Percentiles rank a stretch among this genome's conserved stretches.
phyloP scores from a whole-genome alignment of 2,329 filamentous ascomycete genomes.

The Colletotrichum cuscutae region DNA sequence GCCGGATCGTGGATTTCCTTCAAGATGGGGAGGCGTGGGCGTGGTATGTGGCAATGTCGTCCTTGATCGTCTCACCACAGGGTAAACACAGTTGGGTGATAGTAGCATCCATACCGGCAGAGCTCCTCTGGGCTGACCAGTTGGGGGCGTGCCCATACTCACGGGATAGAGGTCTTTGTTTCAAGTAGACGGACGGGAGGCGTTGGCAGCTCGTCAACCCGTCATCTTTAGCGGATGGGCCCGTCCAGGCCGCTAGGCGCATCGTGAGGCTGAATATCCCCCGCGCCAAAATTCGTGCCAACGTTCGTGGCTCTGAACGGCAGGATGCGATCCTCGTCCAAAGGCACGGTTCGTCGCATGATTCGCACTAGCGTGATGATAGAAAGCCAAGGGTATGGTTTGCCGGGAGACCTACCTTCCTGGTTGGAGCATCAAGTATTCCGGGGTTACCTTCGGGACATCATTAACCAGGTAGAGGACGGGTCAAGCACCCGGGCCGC shows the following conservation, averaged over 20 bases:
- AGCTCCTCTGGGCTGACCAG: neutral
- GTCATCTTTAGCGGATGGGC: neutral
- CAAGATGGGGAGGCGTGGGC: neutral
- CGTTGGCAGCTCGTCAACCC: neutral
- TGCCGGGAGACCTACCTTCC: neutral
- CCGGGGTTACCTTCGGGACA: constrained; percentile 4
- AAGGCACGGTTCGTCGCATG: neutral
- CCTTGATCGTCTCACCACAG: neutral
- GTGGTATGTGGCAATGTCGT: neutral
- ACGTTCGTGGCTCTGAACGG: neutral
- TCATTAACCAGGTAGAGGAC: neutral
- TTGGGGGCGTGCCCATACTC: neutral
- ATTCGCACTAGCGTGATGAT: neutral
- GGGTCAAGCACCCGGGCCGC: neutral
- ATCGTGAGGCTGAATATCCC: neutral
- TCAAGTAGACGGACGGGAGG: neutral
- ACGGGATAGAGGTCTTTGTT: neutral
- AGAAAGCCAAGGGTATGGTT: neutral
- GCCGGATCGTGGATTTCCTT: neutral
- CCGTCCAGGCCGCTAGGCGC: neutral
- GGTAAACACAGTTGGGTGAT: neutral
- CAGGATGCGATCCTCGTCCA: neutral
- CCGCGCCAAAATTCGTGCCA: neutral
- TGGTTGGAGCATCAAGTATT: neutral
- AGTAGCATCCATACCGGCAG: neutral